Evolutionary conservation across 345 rosid species (phyloP), one percentile per base, ranked within the genome.

Genomic region (Murraya paniculata): DNA sequence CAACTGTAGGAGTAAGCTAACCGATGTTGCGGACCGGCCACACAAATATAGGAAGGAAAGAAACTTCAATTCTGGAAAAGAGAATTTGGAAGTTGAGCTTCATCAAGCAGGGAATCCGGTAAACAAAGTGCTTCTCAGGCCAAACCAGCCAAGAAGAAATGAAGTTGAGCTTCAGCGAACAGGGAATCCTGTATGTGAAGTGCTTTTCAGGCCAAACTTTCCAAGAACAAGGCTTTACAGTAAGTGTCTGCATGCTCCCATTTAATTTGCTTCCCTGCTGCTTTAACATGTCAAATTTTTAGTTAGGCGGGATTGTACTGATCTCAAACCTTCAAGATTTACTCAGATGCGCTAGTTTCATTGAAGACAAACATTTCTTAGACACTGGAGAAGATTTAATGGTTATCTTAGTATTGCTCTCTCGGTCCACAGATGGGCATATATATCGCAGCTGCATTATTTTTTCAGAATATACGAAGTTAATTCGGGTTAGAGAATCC

Each of bases 161-260:
- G 80, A 78, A 35, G 16, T 76, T 71, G 41, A 73, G 72, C 25
- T 41, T 75, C 77, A 27, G 58, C 67, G 69, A 14, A 71, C 56
- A 39, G 71, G 79, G 69, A 78, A 80, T 69, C 84, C 87, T 27
- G 72, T 71, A 38, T 65, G 72, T 9, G 68, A 84, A 58, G 82
- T 68, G 14, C 80, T 84, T 56, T 72, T 77, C 78, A 80, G 75
- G 73, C 76, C 79, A 28, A 75, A 57, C 77, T 61, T 55, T 56
- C 74, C 84, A 22, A 74, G 64, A 58, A 58, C 89, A 53, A 78
- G 35, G 71, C 79, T 76, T 45, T 53, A 27, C 39, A 83, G 88
- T 85, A 60, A 79, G 82, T 57, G 2, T 9, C 58, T 53, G 62
- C 41, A 35, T 65, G 24, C 21, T 59, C 53, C 22, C 22, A 24